Percentiles rank a stretch among this genome's conserved stretches.
phyloP scores from a whole-genome alignment of 176 grass and related monocot genomes.

The Triticum urartu region DNA sequence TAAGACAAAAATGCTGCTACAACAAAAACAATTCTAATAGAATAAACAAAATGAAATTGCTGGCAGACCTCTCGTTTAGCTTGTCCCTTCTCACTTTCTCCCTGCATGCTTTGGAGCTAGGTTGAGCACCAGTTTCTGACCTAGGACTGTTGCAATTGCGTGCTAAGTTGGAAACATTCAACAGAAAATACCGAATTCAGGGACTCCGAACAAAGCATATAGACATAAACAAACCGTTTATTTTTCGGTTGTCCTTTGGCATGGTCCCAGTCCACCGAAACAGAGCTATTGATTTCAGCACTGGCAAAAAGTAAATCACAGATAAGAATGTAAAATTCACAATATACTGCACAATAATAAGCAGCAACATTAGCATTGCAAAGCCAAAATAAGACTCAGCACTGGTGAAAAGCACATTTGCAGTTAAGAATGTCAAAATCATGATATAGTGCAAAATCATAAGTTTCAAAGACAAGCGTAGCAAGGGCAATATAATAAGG shows the following conservation, averaged over 20 bases:
- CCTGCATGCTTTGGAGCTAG: conserved; percentile 89
- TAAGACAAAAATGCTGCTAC: background rate
- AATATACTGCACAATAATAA: background rate
- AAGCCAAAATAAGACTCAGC: background rate
- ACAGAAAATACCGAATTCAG: background rate
- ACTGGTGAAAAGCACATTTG: background rate
- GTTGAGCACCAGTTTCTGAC: conserved; percentile 55
- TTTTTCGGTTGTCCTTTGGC: conserved; percentile 56
- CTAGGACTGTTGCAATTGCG: conserved; percentile 56
- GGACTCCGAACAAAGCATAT: background rate
- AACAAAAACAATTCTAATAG: conserved; percentile 5
- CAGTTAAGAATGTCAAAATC: conserved; percentile 10
- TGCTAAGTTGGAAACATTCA: conserved; percentile 28
- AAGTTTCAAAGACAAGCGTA: background rate
- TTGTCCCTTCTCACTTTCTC: conserved; percentile 94
- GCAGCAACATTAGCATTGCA: background rate
- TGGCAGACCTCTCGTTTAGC: conserved; percentile 71
- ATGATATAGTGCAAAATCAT: background rate
- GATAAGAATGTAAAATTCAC: background rate
- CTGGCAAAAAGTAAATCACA: conserved; percentile 37
- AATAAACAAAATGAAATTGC: conserved; percentile 4
- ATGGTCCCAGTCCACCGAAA: conserved; percentile 44
- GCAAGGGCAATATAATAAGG: background rate
- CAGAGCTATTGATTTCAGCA: conserved; percentile 59
- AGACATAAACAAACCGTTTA: conserved; percentile 71